phyloP scores from a whole-genome alignment of 768 basidiomycete species.

The Tricholoma sp. region DNA sequence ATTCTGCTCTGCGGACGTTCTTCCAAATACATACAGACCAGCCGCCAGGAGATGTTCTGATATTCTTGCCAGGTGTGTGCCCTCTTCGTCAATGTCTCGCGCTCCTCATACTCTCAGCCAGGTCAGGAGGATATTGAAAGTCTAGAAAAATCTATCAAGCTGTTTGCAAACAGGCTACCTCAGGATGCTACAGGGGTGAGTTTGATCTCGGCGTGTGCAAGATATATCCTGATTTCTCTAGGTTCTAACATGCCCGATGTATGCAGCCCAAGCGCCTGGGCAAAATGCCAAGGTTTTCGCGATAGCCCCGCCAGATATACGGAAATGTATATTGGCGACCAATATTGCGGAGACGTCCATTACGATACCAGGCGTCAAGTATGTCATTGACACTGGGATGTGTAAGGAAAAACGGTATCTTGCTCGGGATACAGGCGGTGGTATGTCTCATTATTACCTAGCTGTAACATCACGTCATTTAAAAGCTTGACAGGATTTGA shows the following conservation, averaged over 20 bases:
- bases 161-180: conserved; percentile 68
- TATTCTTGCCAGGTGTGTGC: conserved; percentile 79
- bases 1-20: conserved; percentile 87
- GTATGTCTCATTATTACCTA: conserved; percentile 25
- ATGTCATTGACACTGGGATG: conserved; percentile 94
- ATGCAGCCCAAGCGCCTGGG: conserved; percentile 74
- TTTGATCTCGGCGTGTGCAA: conserved; percentile 3
- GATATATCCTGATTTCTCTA: conserved; percentile 21
- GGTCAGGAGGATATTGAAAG: conserved; percentile 97
- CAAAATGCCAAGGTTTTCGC: conserved; percentile 79
- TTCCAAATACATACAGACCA: conserved; percentile 87
- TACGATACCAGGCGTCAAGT: conserved; percentile 93
- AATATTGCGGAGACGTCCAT: conserved; percentile 99
- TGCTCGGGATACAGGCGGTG: conserved; percentile 62
- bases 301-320: conserved; percentile 55
- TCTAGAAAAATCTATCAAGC: conserved; percentile 67
- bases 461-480: background rate
- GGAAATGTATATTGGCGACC: conserved; percentile 93
- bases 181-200: conserved; percentile 46
- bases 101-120: conserved; percentile 17
- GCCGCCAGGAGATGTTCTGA: conserved; percentile 82
- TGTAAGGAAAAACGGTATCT: conserved; percentile 93
- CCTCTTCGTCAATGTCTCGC: background rate
- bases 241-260: conserved; percentile 79
- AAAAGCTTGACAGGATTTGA: conserved; percentile 64